Base-by-base conservation (phyloP, 2,329 filamentous ascomycete species). In the Podosphaera fusca region DNA sequence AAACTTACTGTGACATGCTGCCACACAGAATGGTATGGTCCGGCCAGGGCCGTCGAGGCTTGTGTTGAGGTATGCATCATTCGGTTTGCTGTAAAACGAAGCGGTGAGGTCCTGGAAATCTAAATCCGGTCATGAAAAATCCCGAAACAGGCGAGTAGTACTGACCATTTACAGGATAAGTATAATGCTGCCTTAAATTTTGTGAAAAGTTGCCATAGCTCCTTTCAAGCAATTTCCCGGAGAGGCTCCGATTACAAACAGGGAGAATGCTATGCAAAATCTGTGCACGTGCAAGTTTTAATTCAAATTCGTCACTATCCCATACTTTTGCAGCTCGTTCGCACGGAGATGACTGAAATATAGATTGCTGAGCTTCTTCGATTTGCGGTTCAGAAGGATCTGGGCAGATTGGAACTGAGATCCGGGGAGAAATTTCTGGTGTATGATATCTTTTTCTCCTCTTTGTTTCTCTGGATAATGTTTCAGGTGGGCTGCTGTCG, bases 1-100 rank as follows among this genome's bases (percentile, higher is more conserved):
- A 3, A 9, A 71, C 76, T 69, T 69, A 78, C 78, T 82, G 62
- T 85, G 82, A 67, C 81, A 84, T 58, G 77, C 74, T 49, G 78
- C 73, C 46, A 77, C 77, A 66, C 80, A 84, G 65, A 85, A 85
- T 3, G 82, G 82, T 40, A 84, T 68, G 51, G 63, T 63, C 3
- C 63, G 59, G 40, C 60, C 60, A 6, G 55, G 57, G 2, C 58
- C 58, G 40, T 62, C 59, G 8, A 65, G 56, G 57, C 66, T 66
- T 40, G 56, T 61, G 52, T 61, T 64, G 14, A 62, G 56, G 56
- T 67, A 63, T 36, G 63, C 59, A 58, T 67, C 67, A 47, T 63
- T 58, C 7, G 65, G 63, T 49, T 51, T 59, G 45, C 60, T 67
- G 55, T 66, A 65, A 55, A 67, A 68, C 1, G 57, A 57, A 33